These are phyloP conservation scores for Pythium oligandrum DNA, from an alignment of 352 stramenopile genomes.

Conservation along the genomic window DNA sequence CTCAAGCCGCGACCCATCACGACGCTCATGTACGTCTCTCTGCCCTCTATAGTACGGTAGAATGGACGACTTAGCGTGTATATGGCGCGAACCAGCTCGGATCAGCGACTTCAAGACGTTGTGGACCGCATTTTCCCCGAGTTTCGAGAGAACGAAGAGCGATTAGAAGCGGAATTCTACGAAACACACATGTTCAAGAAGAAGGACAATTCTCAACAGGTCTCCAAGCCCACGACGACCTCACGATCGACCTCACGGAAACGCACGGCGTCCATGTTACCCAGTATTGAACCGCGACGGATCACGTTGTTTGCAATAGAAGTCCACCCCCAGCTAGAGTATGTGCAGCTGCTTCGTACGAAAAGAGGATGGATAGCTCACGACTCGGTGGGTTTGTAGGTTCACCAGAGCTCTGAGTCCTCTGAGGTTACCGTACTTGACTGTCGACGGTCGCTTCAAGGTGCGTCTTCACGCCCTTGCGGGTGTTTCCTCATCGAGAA, in stretches of 20 bases:
- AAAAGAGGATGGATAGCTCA: neutral
- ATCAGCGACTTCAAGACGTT: conserved; percentile 69
- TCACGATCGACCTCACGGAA: conserved; percentile 2
- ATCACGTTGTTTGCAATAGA: conserved; percentile 30
- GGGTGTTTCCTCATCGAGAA: neutral
- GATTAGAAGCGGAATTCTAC: conserved; percentile 59
- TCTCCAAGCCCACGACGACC: neutral
- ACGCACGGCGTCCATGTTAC: conserved; percentile 5
- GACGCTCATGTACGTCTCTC: conserved; percentile 47
- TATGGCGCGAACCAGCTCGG: conserved; percentile 28
- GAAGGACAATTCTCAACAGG: conserved; percentile 13
- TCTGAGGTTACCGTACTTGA: conserved; percentile 45
- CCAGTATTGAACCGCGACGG: conserved; percentile 8
- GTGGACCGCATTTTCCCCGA: conserved; percentile 75
- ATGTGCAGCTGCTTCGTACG: conserved; percentile 8
- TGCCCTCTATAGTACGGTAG: neutral
- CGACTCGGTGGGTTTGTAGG: too few species aligned
- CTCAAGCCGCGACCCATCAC: conserved; percentile 53
- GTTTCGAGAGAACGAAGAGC: conserved; percentile 41
- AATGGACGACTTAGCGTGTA: too few species aligned
- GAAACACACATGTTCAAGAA: conserved; percentile 46
- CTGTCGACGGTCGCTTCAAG: conserved; percentile 61
- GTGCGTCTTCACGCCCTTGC: conserved; percentile 9
- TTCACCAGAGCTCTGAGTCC: too few species aligned
- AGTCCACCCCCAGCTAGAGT: conserved; percentile 36